Conservation (phyloP, 2,329 filamentous ascomycete species). For the Dactylellina sp. region DNA sequence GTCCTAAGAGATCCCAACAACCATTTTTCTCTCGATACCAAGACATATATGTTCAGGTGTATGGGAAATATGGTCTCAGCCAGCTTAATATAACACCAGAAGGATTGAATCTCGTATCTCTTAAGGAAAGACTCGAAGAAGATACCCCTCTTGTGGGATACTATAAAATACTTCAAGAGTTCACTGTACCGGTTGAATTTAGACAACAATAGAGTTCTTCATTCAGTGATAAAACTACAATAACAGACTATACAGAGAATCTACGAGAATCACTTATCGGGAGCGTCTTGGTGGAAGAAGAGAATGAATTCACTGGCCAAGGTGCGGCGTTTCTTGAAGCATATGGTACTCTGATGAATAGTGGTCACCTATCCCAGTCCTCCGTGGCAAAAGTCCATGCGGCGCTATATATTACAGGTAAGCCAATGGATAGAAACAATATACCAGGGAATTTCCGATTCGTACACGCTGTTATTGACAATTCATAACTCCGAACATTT, state of each 20-base stretch:
- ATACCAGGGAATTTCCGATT: conserved; percentile 19
- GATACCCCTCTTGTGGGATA: conserved; percentile 23
- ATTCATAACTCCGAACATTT: conserved; percentile 20
- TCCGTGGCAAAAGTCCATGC: conserved; percentile 21
- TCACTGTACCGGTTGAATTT: not conserved
- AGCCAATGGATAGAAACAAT: not conserved
- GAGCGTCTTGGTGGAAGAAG: conserved; percentile 8
- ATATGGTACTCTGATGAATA: not conserved
- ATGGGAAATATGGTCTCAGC: conserved; percentile 15
- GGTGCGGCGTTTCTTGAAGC: conserved; percentile 6
- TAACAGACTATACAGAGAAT: conserved; percentile 3
- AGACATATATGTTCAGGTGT: conserved; percentile 1
- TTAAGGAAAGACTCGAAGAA: conserved; percentile 6
- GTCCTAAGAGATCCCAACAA: too few species aligned
- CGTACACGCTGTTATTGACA: not conserved
- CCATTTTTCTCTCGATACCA: too few species aligned
- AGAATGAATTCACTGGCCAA: conserved; percentile 5
- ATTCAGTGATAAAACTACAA: not conserved
- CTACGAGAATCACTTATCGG: conserved; percentile 9
- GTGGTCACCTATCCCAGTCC: not conserved
- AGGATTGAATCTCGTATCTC: not conserved
- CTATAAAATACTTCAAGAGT: conserved; percentile 1
- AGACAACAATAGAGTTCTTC: not conserved
- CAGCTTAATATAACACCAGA: conserved; percentile 5
- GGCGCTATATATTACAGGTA: not conserved